Evolutionary conservation across 2,329 filamentous ascomycete species (phyloP).

Genomic region (Aureobasidium lini): DNA sequence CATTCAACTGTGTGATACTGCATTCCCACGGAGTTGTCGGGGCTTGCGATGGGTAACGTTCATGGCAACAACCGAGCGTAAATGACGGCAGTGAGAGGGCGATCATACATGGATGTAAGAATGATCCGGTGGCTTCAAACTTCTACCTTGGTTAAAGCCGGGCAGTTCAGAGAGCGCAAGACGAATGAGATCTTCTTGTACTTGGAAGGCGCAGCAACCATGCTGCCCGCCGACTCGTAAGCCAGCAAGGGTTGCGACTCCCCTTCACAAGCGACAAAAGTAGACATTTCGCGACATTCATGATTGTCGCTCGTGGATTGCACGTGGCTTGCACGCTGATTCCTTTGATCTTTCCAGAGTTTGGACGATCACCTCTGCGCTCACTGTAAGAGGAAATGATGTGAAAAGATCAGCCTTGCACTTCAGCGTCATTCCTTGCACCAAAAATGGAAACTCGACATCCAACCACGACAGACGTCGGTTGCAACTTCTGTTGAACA

Average conservation of each 20-base stretch:
- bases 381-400: constrained; percentile 7
- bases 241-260: neutral
- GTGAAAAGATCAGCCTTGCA: neutral
- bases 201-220: neutral
- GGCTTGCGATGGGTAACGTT: neutral
- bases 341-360: neutral
- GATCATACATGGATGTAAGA: neutral
- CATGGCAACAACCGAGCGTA: neutral
- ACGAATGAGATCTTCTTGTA: neutral
- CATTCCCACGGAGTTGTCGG: neutral
- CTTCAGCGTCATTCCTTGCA: neutral
- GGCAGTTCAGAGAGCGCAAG: neutral
- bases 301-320: constrained; percentile 2
- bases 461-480: neutral
- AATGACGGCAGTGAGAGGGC: neutral
- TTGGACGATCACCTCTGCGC: neutral
- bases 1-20: neutral
- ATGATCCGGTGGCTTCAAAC: neutral
- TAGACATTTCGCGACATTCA: neutral
- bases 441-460: neutral
- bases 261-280: neutral
- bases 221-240: neutral
- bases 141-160: neutral
- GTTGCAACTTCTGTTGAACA: neutral
- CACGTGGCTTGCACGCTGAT: constrained; percentile 4